These are phyloP conservation scores for Mucor saturninus DNA, from an alignment of 371 early-diverging fungal genomes.

Conservation along the genomic window DNA sequence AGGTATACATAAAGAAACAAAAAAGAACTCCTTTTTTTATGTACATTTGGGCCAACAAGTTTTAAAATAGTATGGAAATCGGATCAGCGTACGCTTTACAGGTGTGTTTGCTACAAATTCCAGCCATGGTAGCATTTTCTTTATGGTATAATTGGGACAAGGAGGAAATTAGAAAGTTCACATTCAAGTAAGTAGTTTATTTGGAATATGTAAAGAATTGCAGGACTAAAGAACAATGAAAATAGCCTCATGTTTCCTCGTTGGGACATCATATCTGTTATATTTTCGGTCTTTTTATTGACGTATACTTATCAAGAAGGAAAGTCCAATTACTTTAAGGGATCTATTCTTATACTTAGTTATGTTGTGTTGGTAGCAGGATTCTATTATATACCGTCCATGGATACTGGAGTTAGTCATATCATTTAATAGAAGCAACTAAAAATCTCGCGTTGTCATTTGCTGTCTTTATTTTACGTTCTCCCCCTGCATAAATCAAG, in stretches of 20 bases:
- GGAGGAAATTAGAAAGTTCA: slow-evolving; percentile 37
- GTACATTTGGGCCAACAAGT: background rate
- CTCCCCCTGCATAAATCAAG: too few relatives aligned
- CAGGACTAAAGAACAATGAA: background rate
- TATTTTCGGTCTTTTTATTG: slow-evolving; percentile 90
- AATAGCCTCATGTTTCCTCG: slow-evolving; percentile 90
- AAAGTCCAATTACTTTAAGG: slow-evolving; percentile 96
- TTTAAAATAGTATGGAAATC: slow-evolving; percentile 79
- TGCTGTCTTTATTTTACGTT: background rate
- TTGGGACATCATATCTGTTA: slow-evolving; percentile 88
- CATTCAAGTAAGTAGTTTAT: slow-evolving; percentile 50
- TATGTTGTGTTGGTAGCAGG: slow-evolving; percentile 85
- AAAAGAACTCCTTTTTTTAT: slow-evolving; percentile 4
- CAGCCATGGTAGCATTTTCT: slow-evolving; percentile 89
- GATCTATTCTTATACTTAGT: slow-evolving; percentile 84
- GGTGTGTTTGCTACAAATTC: slow-evolving; percentile 93
- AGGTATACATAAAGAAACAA: slow-evolving; percentile 43
- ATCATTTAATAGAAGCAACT: background rate
- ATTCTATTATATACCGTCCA: slow-evolving; percentile 77
- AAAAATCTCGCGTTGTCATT: background rate
- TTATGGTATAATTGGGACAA: slow-evolving; percentile 67
- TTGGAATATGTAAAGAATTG: background rate
- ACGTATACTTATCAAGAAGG: slow-evolving; percentile 95
- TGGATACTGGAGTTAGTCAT: slow-evolving; percentile 9
- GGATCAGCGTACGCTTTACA: slow-evolving; percentile 96